Conservation (phyloP, 2,329 filamentous ascomycete genomes). For the Nakataea oryzae region DNA sequence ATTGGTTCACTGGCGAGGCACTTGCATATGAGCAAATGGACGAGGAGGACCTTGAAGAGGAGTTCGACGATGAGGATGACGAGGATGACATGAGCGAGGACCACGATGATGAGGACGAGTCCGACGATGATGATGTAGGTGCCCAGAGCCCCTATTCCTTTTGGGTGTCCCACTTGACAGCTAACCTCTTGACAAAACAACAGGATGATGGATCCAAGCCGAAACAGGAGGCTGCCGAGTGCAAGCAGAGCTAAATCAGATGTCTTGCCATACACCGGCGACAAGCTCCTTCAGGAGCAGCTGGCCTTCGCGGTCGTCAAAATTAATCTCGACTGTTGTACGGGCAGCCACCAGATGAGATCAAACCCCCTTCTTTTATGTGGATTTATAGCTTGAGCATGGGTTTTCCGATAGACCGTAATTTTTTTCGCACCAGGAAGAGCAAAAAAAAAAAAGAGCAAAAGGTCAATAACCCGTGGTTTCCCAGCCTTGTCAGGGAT, state of each 20-base stretch:
- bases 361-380: not conserved
- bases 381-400: slow-evolving; percentile 4
- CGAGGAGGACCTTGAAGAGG: slow-evolving; percentile 68
- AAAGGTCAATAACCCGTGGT: slow-evolving; percentile 1
- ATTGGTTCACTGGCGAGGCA: slow-evolving; percentile 99
- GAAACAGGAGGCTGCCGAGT: slow-evolving; percentile 89
- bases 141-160: not conserved
- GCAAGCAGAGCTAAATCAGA: slow-evolving; percentile 79
- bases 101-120: slow-evolving; percentile 72
- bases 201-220: slow-evolving; percentile 83
- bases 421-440: slow-evolving; percentile 7
- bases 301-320: no score
- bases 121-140: slow-evolving; percentile 62
- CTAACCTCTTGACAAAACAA: slow-evolving; percentile 7
- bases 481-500: not conserved
- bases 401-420: slow-evolving; percentile 11
- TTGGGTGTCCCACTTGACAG: not conserved
- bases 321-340: not conserved
- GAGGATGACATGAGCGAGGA: slow-evolving; percentile 82
- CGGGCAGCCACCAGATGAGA: not conserved
- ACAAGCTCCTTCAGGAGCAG: not conserved
- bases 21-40: slow-evolving; percentile 92
- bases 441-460: not conserved
- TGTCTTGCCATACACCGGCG: not conserved
- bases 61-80: slow-evolving; percentile 84